Base-by-base conservation (phyloP, 805 yeast genomes). In the Ogataea naganishii region DNA sequence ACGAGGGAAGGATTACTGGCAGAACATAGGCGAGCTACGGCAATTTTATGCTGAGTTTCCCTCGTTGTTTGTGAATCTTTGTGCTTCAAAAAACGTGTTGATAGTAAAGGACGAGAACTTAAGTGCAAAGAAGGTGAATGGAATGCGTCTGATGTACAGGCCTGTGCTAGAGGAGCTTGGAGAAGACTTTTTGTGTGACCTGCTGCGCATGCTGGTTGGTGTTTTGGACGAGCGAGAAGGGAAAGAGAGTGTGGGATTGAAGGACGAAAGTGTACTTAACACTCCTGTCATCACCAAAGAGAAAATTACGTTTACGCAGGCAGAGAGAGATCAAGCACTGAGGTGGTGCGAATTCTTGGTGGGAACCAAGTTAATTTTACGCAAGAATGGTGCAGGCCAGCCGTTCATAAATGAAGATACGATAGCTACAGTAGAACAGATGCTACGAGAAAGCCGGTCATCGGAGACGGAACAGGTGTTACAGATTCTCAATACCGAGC, bases 1-100 rank as follows among this genome's bases (percentile, higher is more conserved):
- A 15, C 44, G 37, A 3, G 74, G 71, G 0, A 37, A 35, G n/a
- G 58, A 56, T 37, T 66, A 64, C 38, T 62, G 71, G 71, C 47
- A 43, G 16, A 46, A 60, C 3, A 43, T 68, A 20, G 49, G 53
- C 7, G 27, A 26, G 9, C 36, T 60, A 3, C 35, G 35, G 18
- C 27, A 34, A 6, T 27, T 30, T 8, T 23, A 43, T 5, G 35
- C 40, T 2, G 37, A 39, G n/a, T 37, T 40, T 15, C 35, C 32
- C n/a, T 42, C 33, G 2, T 14, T 41, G 8, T 36, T 57, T 10
- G 25, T 51, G 2, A 40, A 50, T 6, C 47, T 51, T 7, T 30
- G 65, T 29, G 26, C 57, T 5, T 34, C 41, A 27, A 40, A 46
- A 34, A 58, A 58, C 27, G 53, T 58, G n/a, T 35, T 66, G 13